Evolutionary conservation across 2,329 filamentous ascomycete genomes (phyloP).

Genomic region (Arthrobotrys megalospora): DNA sequence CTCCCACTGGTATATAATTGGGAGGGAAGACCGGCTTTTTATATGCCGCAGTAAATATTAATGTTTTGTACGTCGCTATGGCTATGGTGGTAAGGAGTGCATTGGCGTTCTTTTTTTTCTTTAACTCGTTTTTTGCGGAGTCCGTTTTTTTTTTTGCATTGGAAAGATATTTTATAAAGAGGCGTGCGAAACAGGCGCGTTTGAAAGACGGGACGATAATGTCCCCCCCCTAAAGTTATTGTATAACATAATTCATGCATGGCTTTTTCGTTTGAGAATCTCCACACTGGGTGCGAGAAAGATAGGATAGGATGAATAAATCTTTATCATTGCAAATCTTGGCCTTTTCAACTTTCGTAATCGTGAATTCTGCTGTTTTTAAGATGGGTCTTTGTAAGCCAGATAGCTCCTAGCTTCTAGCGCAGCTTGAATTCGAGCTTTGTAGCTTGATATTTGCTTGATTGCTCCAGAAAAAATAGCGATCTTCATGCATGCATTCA

Average conservation of each 20-base stretch:
- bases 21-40: conserved; percentile 7
- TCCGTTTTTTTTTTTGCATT: conserved; percentile 1
- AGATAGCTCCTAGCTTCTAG: no score
- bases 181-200: conserved; percentile 19
- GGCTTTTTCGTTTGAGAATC: background rate
- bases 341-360: background rate
- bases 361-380: no score
- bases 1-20: conserved; percentile 29
- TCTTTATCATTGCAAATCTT: background rate
- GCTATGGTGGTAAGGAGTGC: conserved; percentile 52
- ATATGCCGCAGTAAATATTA: conserved; percentile 26
- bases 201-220: conserved; percentile 15
- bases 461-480: no score
- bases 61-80: conserved; percentile 36
- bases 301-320: background rate
- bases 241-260: conserved; percentile 31
- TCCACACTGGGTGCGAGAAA: conserved; percentile 30
- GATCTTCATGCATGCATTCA: no score
- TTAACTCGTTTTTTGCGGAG: conserved; percentile 1
- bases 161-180: conserved; percentile 9
- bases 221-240: conserved; percentile 16
- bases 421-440: no score
- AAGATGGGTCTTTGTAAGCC: no score
- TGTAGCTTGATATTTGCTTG: no score
- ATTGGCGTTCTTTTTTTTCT: conserved; percentile 45